phyloP scores from a whole-genome alignment of 2,329 filamentous ascomycete genomes.

The Penicillium thymicola region DNA sequence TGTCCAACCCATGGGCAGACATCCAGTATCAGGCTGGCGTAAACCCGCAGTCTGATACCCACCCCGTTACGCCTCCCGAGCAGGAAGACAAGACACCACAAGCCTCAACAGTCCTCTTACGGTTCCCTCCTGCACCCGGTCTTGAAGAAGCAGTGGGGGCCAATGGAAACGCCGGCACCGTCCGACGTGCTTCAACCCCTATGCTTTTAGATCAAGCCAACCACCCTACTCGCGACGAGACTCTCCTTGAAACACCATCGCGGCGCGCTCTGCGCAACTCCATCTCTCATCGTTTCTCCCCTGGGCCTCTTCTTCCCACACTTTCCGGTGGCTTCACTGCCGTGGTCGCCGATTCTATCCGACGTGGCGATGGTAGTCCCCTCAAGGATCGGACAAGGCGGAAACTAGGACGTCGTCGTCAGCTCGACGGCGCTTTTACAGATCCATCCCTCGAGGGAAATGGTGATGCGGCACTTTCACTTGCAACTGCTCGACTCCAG shows the following conservation, averaged over 20 bases:
- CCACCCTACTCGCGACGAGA: constrained; percentile 25
- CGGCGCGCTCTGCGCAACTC: constrained; percentile 44
- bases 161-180: constrained; percentile 8
- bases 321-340: constrained; percentile 60
- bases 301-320: constrained; percentile 58
- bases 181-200: constrained; percentile 22
- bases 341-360: constrained; percentile 62
- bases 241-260: constrained; percentile 38
- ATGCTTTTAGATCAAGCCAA: constrained; percentile 14
- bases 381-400: constrained; percentile 31
- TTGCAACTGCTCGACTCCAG: constrained; percentile 28
- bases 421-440: constrained; percentile 25
- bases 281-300: constrained; percentile 52
- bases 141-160: constrained; percentile 21
- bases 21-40: constrained; percentile 14
- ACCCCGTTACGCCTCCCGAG: constrained; percentile 28
- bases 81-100: constrained; percentile 17
- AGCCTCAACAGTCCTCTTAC: constrained; percentile 36
- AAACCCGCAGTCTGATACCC: constrained; percentile 24
- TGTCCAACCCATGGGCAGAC: constrained; percentile 41
- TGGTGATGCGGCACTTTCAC: constrained; percentile 16
- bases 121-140: constrained; percentile 41
- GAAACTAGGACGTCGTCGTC: constrained; percentile 28
- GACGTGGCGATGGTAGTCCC: constrained; percentile 52
- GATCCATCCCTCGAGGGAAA: constrained; percentile 21